A percentile compares a stretch with the other conserved stretches of the same genome.
Evolutionary conservation across 148 eudicot species (phyloP).

Genomic region (Rhododendron williamsianum): DNA sequence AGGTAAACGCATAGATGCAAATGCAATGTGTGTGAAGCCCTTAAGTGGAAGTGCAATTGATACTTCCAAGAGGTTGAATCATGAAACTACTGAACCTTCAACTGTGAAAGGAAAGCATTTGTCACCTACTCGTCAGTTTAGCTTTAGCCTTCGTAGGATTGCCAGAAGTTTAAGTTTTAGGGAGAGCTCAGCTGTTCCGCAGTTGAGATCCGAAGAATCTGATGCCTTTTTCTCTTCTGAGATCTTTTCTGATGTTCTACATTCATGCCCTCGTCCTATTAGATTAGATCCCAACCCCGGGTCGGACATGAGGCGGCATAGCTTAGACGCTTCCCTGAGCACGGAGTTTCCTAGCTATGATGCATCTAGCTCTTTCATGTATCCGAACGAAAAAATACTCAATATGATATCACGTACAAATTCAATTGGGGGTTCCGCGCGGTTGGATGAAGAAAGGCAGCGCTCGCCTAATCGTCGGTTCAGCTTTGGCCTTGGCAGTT

Average conservation of each 20-base stretch:
- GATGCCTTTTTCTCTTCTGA: constrained; percentile 15
- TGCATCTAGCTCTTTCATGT: neutral
- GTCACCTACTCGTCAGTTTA: constrained; percentile 41
- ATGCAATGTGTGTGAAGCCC: constrained; percentile 2
- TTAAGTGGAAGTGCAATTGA: constrained; percentile 9
- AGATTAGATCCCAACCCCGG: constrained; percentile 28
- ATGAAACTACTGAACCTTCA: constrained; percentile 12
- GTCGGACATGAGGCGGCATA: constrained; percentile 31
- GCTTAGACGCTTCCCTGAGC: constrained; percentile 25
- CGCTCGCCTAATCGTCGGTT: constrained; percentile 45
- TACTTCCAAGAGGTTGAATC: constrained; percentile 19
- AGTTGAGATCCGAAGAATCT: constrained; percentile 22
- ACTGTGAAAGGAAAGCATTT: constrained; percentile 28
- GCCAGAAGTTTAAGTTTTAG: constrained; percentile 66
- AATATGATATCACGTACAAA: constrained; percentile 7
- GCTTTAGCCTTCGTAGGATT: constrained; percentile 51
- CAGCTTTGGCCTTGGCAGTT: constrained; percentile 47
- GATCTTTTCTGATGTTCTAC: constrained; percentile 41
- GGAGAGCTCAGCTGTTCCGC: constrained; percentile 44
- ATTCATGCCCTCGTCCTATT: constrained; percentile 39
- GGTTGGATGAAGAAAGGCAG: constrained; percentile 24
- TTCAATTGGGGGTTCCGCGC: constrained; percentile 14
- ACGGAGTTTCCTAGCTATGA: constrained; percentile 18
- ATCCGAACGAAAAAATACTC: constrained; percentile 11
- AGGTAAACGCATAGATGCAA: neutral